phyloP scores from a whole-genome alignment of 164 flowering plant genomes.

The Amborella trichopoda region DNA sequence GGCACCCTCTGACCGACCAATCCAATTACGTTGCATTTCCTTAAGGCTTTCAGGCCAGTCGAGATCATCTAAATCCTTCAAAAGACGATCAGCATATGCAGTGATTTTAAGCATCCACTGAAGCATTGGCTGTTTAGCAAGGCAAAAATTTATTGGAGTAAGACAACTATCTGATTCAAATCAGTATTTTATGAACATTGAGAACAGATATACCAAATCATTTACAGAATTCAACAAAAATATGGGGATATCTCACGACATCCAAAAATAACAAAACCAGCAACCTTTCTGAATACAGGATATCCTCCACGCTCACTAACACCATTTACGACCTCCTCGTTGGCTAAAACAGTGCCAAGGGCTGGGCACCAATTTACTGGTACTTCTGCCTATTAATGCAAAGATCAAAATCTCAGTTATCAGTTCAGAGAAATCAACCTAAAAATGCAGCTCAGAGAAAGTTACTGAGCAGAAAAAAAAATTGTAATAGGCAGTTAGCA shows the following conservation, averaged over 20 bases:
- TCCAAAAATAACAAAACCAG: constrained; percentile 10
- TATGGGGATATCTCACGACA: constrained; percentile 15
- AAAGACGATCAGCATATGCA: constrained; percentile 97
- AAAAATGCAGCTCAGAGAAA: no score
- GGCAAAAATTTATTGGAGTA: no score
- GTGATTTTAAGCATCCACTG: constrained; percentile 99
- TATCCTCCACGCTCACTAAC: constrained; percentile 96
- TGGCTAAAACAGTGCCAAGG: constrained; percentile 94
- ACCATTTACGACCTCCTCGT: constrained; percentile 96
- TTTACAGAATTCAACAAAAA: background rate
- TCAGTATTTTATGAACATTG: background rate
- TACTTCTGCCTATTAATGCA: constrained; percentile 66
- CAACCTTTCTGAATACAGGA: constrained; percentile 93
- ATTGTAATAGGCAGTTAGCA: no score
- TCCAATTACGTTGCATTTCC: constrained; percentile 99
- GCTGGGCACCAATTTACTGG: constrained; percentile 99
- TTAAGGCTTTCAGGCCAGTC: constrained; percentile 98
- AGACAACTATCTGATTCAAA: background rate
- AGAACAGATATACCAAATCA: background rate
- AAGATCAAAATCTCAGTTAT: constrained; percentile 6
- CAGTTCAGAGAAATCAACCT: no score
- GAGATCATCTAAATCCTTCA: constrained; percentile 86
- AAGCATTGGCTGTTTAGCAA: constrained; percentile 89
- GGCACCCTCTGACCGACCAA: constrained; percentile 94
- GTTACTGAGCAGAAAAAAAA: no score